A percentile compares a stretch with the other conserved stretches of the same genome.
phyloP scores from a whole-genome alignment of 129 eudicot species.

The Apium graveolens region DNA sequence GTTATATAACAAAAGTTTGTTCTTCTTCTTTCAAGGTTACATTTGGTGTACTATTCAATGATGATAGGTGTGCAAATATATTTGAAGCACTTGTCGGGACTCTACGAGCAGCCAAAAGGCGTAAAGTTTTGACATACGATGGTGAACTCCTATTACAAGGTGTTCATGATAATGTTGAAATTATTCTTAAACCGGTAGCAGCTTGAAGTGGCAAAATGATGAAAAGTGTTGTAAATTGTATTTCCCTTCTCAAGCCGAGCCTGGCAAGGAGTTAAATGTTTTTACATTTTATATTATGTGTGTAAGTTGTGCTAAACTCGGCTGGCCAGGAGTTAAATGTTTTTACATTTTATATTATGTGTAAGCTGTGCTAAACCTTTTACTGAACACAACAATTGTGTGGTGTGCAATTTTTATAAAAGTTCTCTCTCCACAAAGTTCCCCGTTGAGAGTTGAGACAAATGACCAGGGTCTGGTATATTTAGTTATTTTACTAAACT shows the following conservation, averaged over 20 bases:
- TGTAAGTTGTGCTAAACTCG: too few species aligned
- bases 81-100: conserved; percentile 97
- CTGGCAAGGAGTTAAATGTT: not conserved
- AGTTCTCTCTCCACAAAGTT: not conserved
- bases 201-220: conserved; percentile 15
- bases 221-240: not conserved
- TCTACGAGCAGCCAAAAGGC: conserved; percentile 85
- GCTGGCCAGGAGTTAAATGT: not conserved
- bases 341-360: not conserved
- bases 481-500: not conserved
- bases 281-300: not conserved
- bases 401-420: not conserved
- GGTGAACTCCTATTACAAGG: conserved; percentile 92
- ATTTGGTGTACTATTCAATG: conserved; percentile 83
- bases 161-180: conserved; percentile 89
- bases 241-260: not conserved
- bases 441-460: not conserved
- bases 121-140: conserved; percentile 71
- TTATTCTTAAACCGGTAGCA: conserved; percentile 49
- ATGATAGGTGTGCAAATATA: conserved; percentile 88
- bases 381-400: not conserved
- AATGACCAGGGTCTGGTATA: not conserved
- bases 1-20: not conserved
- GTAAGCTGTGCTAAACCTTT: not conserved
- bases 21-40: conserved; percentile 56